Percentiles rank a stretch among this genome's conserved stretches.
phyloP scores from a whole-genome alignment of 371 early-diverging fungal species.

The Polyrhizophydium stewartii region DNA sequence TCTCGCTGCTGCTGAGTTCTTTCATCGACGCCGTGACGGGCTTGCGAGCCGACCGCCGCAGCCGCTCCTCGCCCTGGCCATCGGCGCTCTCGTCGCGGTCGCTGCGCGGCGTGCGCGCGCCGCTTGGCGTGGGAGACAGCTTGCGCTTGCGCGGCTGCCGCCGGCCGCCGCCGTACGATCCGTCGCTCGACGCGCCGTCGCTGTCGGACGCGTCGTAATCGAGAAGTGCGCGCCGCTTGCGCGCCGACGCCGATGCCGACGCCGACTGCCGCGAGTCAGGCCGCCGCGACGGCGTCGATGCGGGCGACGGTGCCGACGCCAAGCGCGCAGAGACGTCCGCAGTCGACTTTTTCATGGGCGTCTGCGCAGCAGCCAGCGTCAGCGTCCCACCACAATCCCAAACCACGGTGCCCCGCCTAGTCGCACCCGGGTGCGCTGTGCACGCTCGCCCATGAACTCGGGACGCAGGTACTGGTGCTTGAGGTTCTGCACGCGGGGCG shows the following conservation, averaged over 20 bases:
- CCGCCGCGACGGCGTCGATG: constrained; percentile 1
- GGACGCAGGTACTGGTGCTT: background rate
- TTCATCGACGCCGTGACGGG: no score
- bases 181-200: background rate
- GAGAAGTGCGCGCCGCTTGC: no score
- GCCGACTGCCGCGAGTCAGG: no score
- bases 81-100: background rate
- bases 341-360: background rate
- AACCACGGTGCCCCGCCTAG: no score
- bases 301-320: background rate
- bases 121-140: no score
- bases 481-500: background rate
- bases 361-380: background rate
- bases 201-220: background rate
- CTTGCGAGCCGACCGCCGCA: no score
- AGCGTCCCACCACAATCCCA: no score
- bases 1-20: no score
- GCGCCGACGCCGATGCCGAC: no score
- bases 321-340: background rate
- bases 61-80: background rate
- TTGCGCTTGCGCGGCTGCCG: background rate
- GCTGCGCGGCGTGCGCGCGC: background rate
- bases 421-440: background rate
- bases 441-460: background rate
- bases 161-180: background rate